Evolutionary conservation across 305 asterid species (phyloP), one percentile per base, ranked within the genome.

Genomic region (Euphrasia arctica): DNA sequence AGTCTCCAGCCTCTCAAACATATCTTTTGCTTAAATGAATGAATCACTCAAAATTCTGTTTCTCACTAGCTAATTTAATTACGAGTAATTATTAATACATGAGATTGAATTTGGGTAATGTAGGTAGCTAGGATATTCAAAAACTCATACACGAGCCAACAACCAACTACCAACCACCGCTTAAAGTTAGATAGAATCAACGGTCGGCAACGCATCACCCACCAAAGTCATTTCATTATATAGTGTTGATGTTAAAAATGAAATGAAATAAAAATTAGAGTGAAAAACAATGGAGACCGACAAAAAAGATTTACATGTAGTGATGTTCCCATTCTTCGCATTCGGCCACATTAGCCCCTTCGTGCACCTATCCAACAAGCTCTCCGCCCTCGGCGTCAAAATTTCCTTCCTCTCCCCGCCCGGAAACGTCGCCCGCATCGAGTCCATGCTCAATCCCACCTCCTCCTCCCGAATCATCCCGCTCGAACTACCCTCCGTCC

Each of bases 341-440:
- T 80, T 80, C 63, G 86, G 86, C 49, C 84, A 80, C 52, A 83
- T 83, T 7, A 83, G 84, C 62, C 86, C 86, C 31, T 78, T 83
- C 50, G 83, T 78, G 14, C 85, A 81, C 57, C 66, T 83, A 5
- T 70, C 84, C 29, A 77, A 75, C 70, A 79, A 83, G 69, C 71
- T 83, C 0, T 67, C 83, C 28, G 13, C 70, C 4, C 77, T 67
- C 58, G 82, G 80, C 4, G 83, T 78, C 54, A 63, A 59, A 32
- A 54, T 75, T 5, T 78, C 89, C 1, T 83, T 80, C 54, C 75
- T 83, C 70, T 75, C 85, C 0, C 78, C 85, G 6, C 70, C 74
- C n/a, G 73, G 73, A 54, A 78, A 80, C 14, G 79, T 73, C 0
- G 4, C 10, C 3, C 78, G 85, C 57, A 71, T 78, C 34, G 67